Evolutionary conservation across 2,329 filamentous ascomycete genomes (phyloP).

Genomic region (Tolypocladium tropicale): DNA sequence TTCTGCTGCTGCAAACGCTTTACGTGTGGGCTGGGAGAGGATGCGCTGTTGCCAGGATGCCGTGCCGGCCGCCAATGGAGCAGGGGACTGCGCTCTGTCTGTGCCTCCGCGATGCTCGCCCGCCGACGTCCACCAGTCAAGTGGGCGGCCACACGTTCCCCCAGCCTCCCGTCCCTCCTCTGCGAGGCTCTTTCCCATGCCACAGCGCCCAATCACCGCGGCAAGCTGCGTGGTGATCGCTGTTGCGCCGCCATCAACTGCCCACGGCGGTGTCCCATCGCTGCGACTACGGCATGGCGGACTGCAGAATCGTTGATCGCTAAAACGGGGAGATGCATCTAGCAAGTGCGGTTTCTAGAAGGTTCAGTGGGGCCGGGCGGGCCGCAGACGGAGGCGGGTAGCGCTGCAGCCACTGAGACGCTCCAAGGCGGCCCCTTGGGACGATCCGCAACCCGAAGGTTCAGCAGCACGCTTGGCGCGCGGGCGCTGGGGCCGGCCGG

Average conservation of each 20-base stretch:
- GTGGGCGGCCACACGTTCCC: neutral
- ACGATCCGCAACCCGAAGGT: neutral
- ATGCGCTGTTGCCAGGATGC: neutral
- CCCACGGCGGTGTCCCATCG: neutral
- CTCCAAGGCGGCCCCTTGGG: neutral
- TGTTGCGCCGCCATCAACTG: conserved; percentile 1
- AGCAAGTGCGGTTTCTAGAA: conserved; percentile 30
- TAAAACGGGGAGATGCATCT: conserved; percentile 22
- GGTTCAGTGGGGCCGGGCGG: conserved; percentile 28
- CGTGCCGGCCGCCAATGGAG: neutral
- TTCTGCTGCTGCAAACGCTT: neutral
- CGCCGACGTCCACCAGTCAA: neutral
- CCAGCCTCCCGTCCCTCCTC: neutral
- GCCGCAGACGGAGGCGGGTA: neutral
- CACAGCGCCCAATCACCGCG: neutral
- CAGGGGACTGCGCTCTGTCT: neutral
- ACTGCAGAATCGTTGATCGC: neutral
- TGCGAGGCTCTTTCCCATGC: neutral
- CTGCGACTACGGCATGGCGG: neutral
- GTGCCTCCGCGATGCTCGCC: neutral
- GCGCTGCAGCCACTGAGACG: neutral
- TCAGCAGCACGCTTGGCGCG: neutral
- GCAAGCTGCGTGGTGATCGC: neutral
- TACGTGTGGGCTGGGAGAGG: neutral
- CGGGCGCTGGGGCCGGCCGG: no score